Conservation (phyloP, 768 basidiomycete genomes). For the Leccinum broughii region DNA sequence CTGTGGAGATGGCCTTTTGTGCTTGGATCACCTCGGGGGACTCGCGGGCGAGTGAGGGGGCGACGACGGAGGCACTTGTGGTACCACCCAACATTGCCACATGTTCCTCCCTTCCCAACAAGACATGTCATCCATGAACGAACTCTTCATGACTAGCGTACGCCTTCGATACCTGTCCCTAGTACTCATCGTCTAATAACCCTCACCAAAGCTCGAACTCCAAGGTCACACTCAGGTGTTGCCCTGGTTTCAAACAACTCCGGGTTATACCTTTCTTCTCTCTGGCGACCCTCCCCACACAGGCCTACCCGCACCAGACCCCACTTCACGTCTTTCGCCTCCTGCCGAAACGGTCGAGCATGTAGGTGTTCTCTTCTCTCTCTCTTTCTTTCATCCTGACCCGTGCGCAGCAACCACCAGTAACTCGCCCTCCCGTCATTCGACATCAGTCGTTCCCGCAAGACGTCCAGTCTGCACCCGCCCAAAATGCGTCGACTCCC, state of each 20-base stretch:
- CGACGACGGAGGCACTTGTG: constrained; percentile 61
- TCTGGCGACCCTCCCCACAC: constrained; percentile 37
- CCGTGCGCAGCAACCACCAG: constrained; percentile 3
- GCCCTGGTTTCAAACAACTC: constrained; percentile 45
- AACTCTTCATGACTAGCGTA: constrained; percentile 51
- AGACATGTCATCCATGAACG: constrained; percentile 46
- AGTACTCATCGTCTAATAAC: constrained; percentile 6
- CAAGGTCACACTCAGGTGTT: constrained; percentile 24
- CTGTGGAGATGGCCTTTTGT: constrained; percentile 20
- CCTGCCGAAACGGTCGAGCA: constrained; percentile 10
- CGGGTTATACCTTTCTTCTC: constrained; percentile 42
- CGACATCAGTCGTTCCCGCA: constrained; percentile 33
- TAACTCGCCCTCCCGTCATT: constrained; percentile 22
- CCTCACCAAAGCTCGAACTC: constrained; percentile 21
- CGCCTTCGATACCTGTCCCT: not conserved
- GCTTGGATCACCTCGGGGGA: constrained; percentile 56
- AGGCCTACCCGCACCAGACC: not conserved
- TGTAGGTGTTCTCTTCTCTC: constrained; percentile 2
- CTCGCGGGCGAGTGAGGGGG: constrained; percentile 50
- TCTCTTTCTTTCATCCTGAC: constrained; percentile 12
- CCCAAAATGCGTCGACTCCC: constrained; percentile 35
- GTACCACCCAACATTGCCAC: constrained; percentile 59
- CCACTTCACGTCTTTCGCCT: not conserved
- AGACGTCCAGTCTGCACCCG: constrained; percentile 24
- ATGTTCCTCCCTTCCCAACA: constrained; percentile 51